Conservation (phyloP, 805 yeast genomes). For the Starmerella kuoi region DNA sequence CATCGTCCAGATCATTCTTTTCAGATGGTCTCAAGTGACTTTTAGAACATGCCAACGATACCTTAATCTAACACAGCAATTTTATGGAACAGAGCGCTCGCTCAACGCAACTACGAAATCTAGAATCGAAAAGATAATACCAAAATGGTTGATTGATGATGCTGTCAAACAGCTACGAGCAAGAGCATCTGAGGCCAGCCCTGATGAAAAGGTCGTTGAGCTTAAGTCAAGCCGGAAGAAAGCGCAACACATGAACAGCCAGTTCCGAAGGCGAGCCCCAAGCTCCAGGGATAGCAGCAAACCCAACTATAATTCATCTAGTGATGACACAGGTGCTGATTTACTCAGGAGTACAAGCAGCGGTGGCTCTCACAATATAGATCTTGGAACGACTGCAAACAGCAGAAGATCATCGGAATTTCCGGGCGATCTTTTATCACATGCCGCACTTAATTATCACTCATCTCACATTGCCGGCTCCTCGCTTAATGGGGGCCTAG, state of each 20-base stretch:
- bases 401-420: constrained; percentile 29
- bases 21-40: constrained; percentile 79
- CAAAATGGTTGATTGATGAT: constrained; percentile 8
- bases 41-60: constrained; percentile 81
- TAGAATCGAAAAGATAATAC: constrained; percentile 18
- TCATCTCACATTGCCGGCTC: constrained; percentile 6
- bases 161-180: constrained; percentile 7
- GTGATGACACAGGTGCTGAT: neutral
- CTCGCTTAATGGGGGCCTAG: constrained; percentile 4
- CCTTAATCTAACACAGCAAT: constrained; percentile 70
- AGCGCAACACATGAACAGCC: neutral
- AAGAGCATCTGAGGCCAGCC: constrained; percentile 1
- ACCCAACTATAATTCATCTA: neutral
- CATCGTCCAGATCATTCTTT: constrained; percentile 82
- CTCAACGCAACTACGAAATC: constrained; percentile 34
- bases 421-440: constrained; percentile 78
- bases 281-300: no score
- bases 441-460: constrained; percentile 44
- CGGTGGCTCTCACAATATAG: constrained; percentile 9
- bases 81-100: constrained; percentile 59
- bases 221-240: neutral
- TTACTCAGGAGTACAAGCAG: neutral
- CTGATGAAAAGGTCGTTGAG: constrained; percentile 7
- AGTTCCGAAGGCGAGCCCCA: neutral
- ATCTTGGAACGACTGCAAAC: constrained; percentile 5